Percentiles rank a stretch among this genome's conserved stretches.
Evolutionary conservation across 2,329 filamentous ascomycete species (phyloP).

Genomic region (Zalaria obscura): DNA sequence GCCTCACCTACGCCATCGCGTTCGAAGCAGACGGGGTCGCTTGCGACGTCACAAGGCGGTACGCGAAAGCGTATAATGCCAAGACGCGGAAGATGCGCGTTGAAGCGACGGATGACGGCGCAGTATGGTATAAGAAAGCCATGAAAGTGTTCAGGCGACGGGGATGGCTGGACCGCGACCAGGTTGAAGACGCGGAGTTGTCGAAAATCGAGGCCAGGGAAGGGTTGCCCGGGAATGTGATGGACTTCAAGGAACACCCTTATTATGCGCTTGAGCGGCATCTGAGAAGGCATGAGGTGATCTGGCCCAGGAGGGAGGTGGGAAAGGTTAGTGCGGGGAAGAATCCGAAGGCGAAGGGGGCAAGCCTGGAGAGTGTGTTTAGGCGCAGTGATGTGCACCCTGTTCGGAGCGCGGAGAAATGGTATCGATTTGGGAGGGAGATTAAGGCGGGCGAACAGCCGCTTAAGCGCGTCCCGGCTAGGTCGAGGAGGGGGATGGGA

Average conservation of each 20-base stretch:
- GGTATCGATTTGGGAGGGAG: conserved; percentile 77
- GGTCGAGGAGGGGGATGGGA: conserved; percentile 8
- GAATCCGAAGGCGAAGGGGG: conserved; percentile 20
- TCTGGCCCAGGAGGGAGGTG: conserved; percentile 55
- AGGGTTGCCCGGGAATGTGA: conserved; percentile 31
- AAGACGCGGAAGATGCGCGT: conserved; percentile 77
- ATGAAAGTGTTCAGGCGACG: conserved; percentile 29
- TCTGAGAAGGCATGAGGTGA: conserved; percentile 67
- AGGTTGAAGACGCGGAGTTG: conserved; percentile 71
- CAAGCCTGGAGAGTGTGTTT: conserved; percentile 67
- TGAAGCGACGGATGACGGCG: conserved; percentile 46
- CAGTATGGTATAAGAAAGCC: conserved; percentile 39
- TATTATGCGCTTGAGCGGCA: conserved; percentile 66
- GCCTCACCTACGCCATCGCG: conserved; percentile 68
- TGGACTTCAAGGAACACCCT: conserved; percentile 27
- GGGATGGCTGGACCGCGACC: conserved; percentile 49
- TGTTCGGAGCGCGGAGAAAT: conserved; percentile 69
- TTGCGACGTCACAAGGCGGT: conserved; percentile 76
- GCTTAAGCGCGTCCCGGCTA: conserved; percentile 48
- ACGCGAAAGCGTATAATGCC: conserved; percentile 76
- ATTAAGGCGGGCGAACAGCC: conserved; percentile 67
- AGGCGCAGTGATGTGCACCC: conserved; percentile 66
- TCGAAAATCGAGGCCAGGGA: conserved; percentile 58
- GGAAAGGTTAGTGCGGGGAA: conserved; percentile 62
- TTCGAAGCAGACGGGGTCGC: conserved; percentile 70